These are phyloP conservation scores for Ustilago trichophora DNA, from an alignment of 1,284 basidiomycete species.

Conservation along the genomic window DNA sequence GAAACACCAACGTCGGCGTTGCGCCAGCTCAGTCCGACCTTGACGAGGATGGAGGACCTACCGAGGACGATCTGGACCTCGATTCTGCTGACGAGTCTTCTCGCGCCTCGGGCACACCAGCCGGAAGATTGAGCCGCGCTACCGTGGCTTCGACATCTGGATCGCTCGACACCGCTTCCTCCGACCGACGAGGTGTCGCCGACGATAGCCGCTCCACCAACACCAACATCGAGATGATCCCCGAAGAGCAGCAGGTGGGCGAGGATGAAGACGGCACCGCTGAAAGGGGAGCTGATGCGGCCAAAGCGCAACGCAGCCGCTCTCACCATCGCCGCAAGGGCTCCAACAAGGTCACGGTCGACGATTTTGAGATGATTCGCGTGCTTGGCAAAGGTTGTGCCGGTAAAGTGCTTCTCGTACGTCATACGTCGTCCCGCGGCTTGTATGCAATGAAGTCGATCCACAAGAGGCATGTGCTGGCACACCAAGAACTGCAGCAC, in stretches of 20 bases:
- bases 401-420: constrained; percentile 64
- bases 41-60: constrained; percentile 46
- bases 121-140: constrained; percentile 27
- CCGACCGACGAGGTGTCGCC: constrained; percentile 22
- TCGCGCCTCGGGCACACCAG: constrained; percentile 16
- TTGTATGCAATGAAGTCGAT: constrained; percentile 66
- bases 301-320: constrained; percentile 2
- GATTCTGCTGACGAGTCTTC: constrained; percentile 46
- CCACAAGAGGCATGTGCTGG: constrained; percentile 65
- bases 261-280: constrained; percentile 12
- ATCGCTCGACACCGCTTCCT: constrained; percentile 29
- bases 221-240: constrained; percentile 53
- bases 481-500: constrained; percentile 65
- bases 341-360: constrained; percentile 69
- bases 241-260: constrained; percentile 42
- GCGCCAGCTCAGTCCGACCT: constrained; percentile 51
- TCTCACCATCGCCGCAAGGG: constrained; percentile 24
- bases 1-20: constrained; percentile 57
- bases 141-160: constrained; percentile 27
- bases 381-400: constrained; percentile 66
- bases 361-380: constrained; percentile 71
- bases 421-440: constrained; percentile 50
- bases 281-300: constrained; percentile 7
- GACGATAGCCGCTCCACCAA: constrained; percentile 41
- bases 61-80: constrained; percentile 53